Evolutionary conservation across 2,329 filamentous ascomycete genomes (phyloP).

Genomic region (Ascochyta lentis): DNA sequence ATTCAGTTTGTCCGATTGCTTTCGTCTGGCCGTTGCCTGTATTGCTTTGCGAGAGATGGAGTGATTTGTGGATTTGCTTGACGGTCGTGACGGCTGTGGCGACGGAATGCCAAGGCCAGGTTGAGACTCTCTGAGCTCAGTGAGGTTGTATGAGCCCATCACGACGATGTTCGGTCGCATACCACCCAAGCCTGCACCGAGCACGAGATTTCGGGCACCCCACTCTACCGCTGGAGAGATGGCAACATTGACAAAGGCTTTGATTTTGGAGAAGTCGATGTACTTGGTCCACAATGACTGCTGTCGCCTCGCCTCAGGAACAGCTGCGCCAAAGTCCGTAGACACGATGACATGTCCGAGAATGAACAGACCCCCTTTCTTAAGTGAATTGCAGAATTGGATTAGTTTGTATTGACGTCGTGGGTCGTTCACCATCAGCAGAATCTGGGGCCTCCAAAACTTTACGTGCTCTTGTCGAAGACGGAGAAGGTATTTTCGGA

Average conservation of each 20-base stretch:
- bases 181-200: slow-evolving; percentile 81
- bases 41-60: slow-evolving; percentile 44
- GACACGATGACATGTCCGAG: slow-evolving; percentile 88
- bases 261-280: slow-evolving; percentile 84
- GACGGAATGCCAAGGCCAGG: slow-evolving; percentile 65
- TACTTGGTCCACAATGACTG: slow-evolving; percentile 85
- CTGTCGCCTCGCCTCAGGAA: slow-evolving; percentile 81
- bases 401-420: slow-evolving; percentile 83
- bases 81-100: slow-evolving; percentile 46
- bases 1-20: slow-evolving; percentile 58
- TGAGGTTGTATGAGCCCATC: slow-evolving; percentile 79
- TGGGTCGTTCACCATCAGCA: slow-evolving; percentile 82
- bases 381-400: slow-evolving; percentile 89
- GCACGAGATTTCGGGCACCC: slow-evolving; percentile 82
- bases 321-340: slow-evolving; percentile 77
- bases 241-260: slow-evolving; percentile 86
- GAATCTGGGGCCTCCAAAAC: slow-evolving; percentile 89
- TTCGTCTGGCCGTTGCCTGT: slow-evolving; percentile 50
- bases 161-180: slow-evolving; percentile 91
- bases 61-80: slow-evolving; percentile 36
- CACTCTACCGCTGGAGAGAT: slow-evolving; percentile 84
- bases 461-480: slow-evolving; percentile 88
- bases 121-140: slow-evolving; percentile 71
- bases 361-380: slow-evolving; percentile 85
- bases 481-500: slow-evolving; percentile 85